Evolutionary conservation across 306 rosid species (phyloP).

Genomic region (Vigna reflexopilosa): DNA sequence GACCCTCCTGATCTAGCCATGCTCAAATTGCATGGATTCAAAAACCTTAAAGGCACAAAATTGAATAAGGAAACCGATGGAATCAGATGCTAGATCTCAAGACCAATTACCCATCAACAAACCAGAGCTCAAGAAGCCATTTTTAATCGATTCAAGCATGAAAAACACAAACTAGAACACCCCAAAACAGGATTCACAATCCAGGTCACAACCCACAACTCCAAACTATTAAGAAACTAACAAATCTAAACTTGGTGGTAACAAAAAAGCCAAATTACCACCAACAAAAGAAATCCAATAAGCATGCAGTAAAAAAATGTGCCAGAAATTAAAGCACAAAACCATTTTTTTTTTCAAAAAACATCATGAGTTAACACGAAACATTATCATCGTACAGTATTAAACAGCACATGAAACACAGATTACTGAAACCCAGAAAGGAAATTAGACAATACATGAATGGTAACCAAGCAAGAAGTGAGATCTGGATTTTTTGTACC

Average conservation of each 20-base stretch:
- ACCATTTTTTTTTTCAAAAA: background rate
- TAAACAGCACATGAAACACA: slow-evolving; percentile 12
- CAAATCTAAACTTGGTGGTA: background rate
- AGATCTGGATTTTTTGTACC: slow-evolving; percentile 44
- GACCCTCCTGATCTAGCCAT: slow-evolving; percentile 9
- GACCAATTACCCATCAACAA: slow-evolving; percentile 30
- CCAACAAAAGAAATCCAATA: background rate
- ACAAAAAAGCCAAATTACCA: background rate
- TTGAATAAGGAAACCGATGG: background rate
- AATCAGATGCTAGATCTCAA: slow-evolving; percentile 30
- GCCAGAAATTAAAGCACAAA: background rate
- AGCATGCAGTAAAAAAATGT: background rate
- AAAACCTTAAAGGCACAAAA: background rate
- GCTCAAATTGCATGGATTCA: background rate
- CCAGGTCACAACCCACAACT: slow-evolving; percentile 20
- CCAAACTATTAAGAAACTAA: background rate
- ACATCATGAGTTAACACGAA: background rate
- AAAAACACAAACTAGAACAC: slow-evolving; percentile 23
- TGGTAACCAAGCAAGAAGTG: slow-evolving; percentile 9
- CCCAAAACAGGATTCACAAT: slow-evolving; percentile 11
- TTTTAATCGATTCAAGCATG: background rate
- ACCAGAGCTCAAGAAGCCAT: slow-evolving; percentile 31
- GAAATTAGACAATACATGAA: slow-evolving; percentile 1
- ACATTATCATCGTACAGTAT: background rate
- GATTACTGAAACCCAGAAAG: slow-evolving; percentile 11